A percentile compares a stretch with the other conserved stretches of the same genome.
Evolutionary conservation across 129 eudicot species (phyloP).

Genomic region (Ambrosia trifida): DNA sequence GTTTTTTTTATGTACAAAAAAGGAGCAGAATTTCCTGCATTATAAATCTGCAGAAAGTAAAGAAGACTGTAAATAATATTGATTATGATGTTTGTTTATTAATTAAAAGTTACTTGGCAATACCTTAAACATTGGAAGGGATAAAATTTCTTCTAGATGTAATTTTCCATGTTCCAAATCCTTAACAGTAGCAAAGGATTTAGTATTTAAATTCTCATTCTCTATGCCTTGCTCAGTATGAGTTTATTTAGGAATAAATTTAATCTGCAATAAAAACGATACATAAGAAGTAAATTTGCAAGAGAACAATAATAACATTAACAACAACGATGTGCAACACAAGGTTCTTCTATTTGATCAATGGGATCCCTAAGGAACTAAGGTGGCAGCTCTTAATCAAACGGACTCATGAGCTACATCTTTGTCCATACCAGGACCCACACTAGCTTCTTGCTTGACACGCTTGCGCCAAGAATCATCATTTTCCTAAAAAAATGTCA

Average conservation of each 20-base stretch:
- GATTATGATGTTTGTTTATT: not conserved
- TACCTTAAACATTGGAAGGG: conserved; percentile 98
- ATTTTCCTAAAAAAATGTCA: no score
- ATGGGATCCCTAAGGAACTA: conserved; percentile 81
- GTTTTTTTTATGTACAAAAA: conserved; percentile 83
- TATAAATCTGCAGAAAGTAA: conserved; percentile 64
- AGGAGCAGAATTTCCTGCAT: conserved; percentile 76
- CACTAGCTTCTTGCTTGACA: conserved; percentile 60
- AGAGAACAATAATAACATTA: not conserved
- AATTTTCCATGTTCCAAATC: conserved; percentile 66
- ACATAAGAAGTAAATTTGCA: not conserved
- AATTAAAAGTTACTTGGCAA: not conserved
- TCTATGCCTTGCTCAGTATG: conserved; percentile 46
- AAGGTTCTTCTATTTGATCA: conserved; percentile 75
- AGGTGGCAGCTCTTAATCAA: conserved; percentile 72
- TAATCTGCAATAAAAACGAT: conserved; percentile 53
- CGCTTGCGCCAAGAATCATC: conserved; percentile 24
- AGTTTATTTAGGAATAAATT: conserved; percentile 57
- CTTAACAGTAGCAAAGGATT: conserved; percentile 57
- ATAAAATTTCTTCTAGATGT: conserved; percentile 85
- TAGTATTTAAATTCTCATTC: conserved; percentile 26
- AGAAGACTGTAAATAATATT: not conserved
- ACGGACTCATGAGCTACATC: conserved; percentile 90
- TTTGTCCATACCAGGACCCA: conserved; percentile 86
- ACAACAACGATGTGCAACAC: conserved; percentile 66